A percentile compares a stretch with the other conserved stretches of the same genome.
Evolutionary conservation across 495 filamentous ascomycete species (phyloP).

Genomic region (Penicillium robsamsonii): DNA sequence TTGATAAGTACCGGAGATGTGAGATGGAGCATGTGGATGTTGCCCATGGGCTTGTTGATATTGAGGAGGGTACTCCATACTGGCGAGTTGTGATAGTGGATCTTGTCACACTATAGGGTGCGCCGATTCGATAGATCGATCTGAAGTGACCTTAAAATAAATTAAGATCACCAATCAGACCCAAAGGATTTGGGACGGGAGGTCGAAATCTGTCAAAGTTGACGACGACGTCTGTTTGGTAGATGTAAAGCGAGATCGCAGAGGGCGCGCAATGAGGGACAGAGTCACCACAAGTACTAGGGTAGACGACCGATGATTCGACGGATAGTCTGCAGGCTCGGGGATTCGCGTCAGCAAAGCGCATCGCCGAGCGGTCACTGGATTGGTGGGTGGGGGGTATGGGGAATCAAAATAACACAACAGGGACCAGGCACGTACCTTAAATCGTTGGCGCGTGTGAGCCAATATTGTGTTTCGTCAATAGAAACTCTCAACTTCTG

Average conservation of each 20-base stretch:
- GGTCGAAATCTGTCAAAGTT: conserved; percentile 12
- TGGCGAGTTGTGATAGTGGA: conserved; percentile 27
- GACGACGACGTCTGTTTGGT: conserved; percentile 26
- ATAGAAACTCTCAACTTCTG: conserved; percentile 25
- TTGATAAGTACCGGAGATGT: conserved; percentile 51
- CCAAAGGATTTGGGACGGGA: conserved; percentile 8
- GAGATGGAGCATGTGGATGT: conserved; percentile 51
- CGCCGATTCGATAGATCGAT: conserved; percentile 25
- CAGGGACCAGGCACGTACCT: conserved; percentile 40
- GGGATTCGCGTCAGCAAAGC: conserved; percentile 45
- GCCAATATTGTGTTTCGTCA: conserved; percentile 15
- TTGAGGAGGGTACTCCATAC: conserved; percentile 56
- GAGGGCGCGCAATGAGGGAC: conserved; percentile 27
- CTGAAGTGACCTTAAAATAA: conserved; percentile 22
- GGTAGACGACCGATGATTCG: conserved; percentile 43
- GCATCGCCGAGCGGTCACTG: conserved; percentile 48
- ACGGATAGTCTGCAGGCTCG: conserved; percentile 41
- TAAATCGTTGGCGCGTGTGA: conserved; percentile 16
- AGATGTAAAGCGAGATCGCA: conserved; percentile 28
- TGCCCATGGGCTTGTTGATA: conserved; percentile 57
- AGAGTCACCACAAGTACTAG: conserved; percentile 29
- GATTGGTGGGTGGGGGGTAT: conserved; percentile 33
- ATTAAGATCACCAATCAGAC: conserved; percentile 20
- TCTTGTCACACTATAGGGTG: conserved; percentile 32
- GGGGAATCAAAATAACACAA: conserved; percentile 20